Percentiles rank a stretch among this genome's conserved stretches.
These are phyloP conservation scores for Polyporus tsugae DNA, from an alignment of 1,284 basidiomycete species.

Conservation along the genomic window DNA sequence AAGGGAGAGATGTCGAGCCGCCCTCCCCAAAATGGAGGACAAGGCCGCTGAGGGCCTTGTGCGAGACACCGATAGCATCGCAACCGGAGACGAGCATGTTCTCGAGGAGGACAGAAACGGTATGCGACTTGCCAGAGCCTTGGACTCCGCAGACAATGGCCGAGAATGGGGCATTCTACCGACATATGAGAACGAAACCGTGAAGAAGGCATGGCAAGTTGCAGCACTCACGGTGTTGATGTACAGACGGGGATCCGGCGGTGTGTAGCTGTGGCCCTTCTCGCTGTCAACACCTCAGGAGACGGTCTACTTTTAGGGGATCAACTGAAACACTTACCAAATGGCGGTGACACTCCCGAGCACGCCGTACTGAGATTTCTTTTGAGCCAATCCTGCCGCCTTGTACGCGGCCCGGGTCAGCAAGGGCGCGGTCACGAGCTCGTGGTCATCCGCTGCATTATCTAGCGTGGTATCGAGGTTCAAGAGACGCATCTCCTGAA, in stretches of 20 bases:
- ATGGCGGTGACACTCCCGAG: constrained; percentile 40
- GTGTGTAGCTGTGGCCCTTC: constrained; percentile 8
- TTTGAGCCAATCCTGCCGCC: constrained; percentile 27
- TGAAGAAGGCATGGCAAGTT: not conserved
- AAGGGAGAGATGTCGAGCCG: constrained; percentile 60
- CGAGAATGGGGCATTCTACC: constrained; percentile 48
- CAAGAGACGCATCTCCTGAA: constrained; percentile 20
- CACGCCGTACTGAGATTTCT: constrained; percentile 42
- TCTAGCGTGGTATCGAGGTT: constrained; percentile 11
- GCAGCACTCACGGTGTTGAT: constrained; percentile 41
- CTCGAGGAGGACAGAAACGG: constrained; percentile 69
- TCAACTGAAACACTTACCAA: constrained; percentile 32
- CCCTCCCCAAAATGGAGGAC: constrained; percentile 77
- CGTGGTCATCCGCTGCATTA: constrained; percentile 34
- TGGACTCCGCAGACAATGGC: constrained; percentile 44
- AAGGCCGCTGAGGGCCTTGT: constrained; percentile 64
- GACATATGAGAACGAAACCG: not conserved
- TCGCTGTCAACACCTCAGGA: constrained; percentile 9
- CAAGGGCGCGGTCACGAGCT: constrained; percentile 43
- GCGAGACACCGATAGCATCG: constrained; percentile 55
- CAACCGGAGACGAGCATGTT: constrained; percentile 66
- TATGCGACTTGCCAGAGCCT: constrained; percentile 78
- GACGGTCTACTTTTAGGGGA: not conserved
- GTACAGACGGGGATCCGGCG: constrained; percentile 41
- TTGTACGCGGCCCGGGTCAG: constrained; percentile 43